Conservation (phyloP, 2,329 filamentous ascomycete genomes). For the Emydomyces testavorans region DNA sequence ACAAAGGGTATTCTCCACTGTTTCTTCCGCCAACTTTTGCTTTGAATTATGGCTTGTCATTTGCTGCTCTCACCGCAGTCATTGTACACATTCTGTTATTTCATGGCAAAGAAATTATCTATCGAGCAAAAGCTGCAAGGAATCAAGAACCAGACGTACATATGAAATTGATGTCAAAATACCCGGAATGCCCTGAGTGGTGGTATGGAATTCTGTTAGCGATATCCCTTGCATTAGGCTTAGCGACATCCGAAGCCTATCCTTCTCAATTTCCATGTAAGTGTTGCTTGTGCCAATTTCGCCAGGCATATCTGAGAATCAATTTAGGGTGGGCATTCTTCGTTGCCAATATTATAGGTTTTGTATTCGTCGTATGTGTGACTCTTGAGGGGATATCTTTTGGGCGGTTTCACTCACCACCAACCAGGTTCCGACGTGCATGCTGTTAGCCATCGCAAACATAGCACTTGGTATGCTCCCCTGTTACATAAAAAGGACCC, state of each 20-base stretch:
- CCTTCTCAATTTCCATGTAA: constrained; percentile 54
- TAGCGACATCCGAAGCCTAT: constrained; percentile 42
- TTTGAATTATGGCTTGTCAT: constrained; percentile 58
- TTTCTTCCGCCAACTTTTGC: constrained; percentile 62
- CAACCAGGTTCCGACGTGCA: constrained; percentile 19
- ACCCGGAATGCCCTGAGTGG: constrained; percentile 46
- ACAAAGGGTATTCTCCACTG: constrained; percentile 40
- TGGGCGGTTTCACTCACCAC: neutral
- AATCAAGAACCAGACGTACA: constrained; percentile 44
- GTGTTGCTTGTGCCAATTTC: neutral
- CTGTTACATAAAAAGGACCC: neutral
- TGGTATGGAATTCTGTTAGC: constrained; percentile 43
- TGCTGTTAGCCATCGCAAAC: constrained; percentile 20
- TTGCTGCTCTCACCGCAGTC: constrained; percentile 58
- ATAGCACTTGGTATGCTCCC: constrained; percentile 17
- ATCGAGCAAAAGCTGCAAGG: constrained; percentile 42
- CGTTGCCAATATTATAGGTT: constrained; percentile 18
- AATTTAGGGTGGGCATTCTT: constrained; percentile 18
- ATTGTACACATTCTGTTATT: constrained; percentile 58
- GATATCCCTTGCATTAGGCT: constrained; percentile 40
- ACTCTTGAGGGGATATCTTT: neutral
- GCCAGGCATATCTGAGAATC: neutral
- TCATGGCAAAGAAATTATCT: constrained; percentile 55
- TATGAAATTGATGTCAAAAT: constrained; percentile 46
- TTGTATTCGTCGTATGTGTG: constrained; percentile 17